These are phyloP conservation scores for Yamadazyma spencermartinsiae DNA, from an alignment of 1,139 yeast genomes.

Conservation along the genomic window DNA sequence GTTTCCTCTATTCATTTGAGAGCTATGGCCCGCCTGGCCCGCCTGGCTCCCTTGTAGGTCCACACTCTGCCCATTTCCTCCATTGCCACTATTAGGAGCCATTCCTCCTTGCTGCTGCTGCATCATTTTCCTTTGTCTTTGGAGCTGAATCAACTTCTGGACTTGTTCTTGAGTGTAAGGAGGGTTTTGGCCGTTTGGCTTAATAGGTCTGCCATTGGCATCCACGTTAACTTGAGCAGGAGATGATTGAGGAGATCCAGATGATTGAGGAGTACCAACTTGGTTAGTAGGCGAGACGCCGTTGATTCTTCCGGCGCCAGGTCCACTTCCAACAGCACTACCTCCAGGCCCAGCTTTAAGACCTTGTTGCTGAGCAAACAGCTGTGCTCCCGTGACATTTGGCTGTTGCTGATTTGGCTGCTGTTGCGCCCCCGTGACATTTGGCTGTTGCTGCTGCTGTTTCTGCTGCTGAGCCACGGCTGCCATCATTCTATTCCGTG, in stretches of 20 bases:
- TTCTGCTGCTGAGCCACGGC: conserved; percentile 19
- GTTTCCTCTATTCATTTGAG: too few relatives aligned
- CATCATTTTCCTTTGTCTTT: conserved; percentile 51
- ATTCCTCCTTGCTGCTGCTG: too few relatives aligned
- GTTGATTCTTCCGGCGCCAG: not conserved
- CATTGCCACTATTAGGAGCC: too few relatives aligned
- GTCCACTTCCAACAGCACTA: not conserved
- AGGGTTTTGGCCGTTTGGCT: conserved; percentile 45
- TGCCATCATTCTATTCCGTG: conserved; percentile 19
- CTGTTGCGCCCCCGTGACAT: conserved; percentile 3
- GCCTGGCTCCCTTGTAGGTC: too few relatives aligned
- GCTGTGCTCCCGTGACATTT: not conserved
- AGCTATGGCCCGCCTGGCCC: too few relatives aligned
- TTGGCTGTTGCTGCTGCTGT: conserved; percentile 10
- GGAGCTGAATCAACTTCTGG: conserved; percentile 52
- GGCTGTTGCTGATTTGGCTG: not conserved
- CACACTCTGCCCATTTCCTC: too few relatives aligned
- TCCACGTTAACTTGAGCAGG: not conserved
- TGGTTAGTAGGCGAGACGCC: conserved; percentile 2
- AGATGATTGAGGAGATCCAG: not conserved
- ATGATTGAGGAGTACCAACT: not conserved
- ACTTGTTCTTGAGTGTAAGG: conserved; percentile 57
- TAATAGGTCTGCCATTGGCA: conserved; percentile 31
- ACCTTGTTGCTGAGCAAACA: not conserved
- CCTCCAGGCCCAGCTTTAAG: conserved; percentile 1